Conservation (phyloP, 2,329 filamentous ascomycete species). For the Purpureocillium lavendulum region DNA sequence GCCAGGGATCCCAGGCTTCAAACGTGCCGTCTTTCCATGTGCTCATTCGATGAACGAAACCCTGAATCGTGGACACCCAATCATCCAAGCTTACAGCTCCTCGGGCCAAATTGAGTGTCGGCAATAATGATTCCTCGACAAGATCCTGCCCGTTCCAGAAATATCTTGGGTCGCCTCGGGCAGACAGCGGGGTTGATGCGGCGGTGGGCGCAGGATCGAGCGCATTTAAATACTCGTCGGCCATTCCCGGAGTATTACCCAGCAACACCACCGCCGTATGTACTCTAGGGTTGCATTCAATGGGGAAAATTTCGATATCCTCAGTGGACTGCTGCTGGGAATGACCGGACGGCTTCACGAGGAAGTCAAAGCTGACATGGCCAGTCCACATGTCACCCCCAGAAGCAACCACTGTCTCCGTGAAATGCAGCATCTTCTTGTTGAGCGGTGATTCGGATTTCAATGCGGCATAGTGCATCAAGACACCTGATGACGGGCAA, state of each 20-base stretch:
- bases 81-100: conserved; percentile 9
- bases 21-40: conserved; percentile 49
- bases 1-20: conserved; percentile 45
- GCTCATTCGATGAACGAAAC: conserved; percentile 27
- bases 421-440: conserved; percentile 56
- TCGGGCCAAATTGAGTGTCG: no score
- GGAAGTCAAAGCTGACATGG: conserved; percentile 65
- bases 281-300: conserved; percentile 63
- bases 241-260: conserved; percentile 33
- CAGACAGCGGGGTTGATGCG: conserved; percentile 9
- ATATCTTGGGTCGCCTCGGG: conserved; percentile 18
- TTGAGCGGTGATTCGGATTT: conserved; percentile 39
- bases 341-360: conserved; percentile 35
- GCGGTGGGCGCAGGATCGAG: conserved; percentile 19
- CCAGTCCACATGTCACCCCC: conserved; percentile 50
- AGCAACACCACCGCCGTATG: conserved; percentile 62
- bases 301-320: conserved; percentile 42
- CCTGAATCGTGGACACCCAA: conserved; percentile 9
- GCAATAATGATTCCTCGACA: no score
- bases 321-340: neutral
- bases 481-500: conserved; percentile 52
- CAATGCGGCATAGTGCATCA: conserved; percentile 59
- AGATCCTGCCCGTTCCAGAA: conserved; percentile 66
- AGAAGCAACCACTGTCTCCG: conserved; percentile 43
- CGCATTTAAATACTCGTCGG: conserved; percentile 43